Evolutionary conservation across 2,329 filamentous ascomycete genomes (phyloP).

Genomic region (Hypocreales sp.): DNA sequence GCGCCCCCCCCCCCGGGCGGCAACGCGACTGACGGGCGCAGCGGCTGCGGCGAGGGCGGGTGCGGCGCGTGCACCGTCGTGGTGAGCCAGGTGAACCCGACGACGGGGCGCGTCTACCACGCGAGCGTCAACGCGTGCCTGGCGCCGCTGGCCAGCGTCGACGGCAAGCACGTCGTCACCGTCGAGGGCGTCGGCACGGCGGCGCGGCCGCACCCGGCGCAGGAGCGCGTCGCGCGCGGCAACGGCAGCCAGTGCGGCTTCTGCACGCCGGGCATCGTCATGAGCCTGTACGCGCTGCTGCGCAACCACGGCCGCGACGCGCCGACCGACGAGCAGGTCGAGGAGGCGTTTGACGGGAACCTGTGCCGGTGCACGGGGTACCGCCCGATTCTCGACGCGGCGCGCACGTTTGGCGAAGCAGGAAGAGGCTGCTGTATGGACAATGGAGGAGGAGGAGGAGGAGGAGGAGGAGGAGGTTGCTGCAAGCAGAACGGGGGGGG

Average conservation of each 20-base stretch:
- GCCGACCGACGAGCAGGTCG: slow-evolving; percentile 68
- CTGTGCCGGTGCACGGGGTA: slow-evolving; percentile 94
- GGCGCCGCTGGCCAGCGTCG: slow-evolving; percentile 79
- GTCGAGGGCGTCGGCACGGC: slow-evolving; percentile 90
- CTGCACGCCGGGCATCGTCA: slow-evolving; percentile 94
- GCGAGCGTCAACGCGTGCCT: slow-evolving; percentile 94
- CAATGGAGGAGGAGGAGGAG: slow-evolving; percentile 14
- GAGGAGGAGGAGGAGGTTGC: too few species aligned
- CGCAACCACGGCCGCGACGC: slow-evolving; percentile 66
- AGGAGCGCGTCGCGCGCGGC: slow-evolving; percentile 79
- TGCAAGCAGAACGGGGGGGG: slow-evolving; percentile 28
- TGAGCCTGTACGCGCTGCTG: slow-evolving; percentile 88
- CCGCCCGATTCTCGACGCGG: slow-evolving; percentile 82
- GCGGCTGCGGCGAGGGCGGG: slow-evolving; percentile 86
- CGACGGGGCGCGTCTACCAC: slow-evolving; percentile 85
- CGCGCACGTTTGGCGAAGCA: slow-evolving; percentile 75
- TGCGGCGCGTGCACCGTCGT: slow-evolving; percentile 96
- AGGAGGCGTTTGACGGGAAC: slow-evolving; percentile 96
- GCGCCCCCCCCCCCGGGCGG: background rate
- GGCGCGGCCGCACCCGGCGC: slow-evolving; percentile 72
- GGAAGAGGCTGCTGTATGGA: slow-evolving; percentile 34
- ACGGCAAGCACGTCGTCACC: slow-evolving; percentile 96
- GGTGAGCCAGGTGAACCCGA: slow-evolving; percentile 84
- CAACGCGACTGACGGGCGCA: slow-evolving; percentile 9
- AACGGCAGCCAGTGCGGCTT: slow-evolving; percentile 92